phyloP scores from a whole-genome alignment of 345 rosid genomes.

The Draba incana region DNA sequence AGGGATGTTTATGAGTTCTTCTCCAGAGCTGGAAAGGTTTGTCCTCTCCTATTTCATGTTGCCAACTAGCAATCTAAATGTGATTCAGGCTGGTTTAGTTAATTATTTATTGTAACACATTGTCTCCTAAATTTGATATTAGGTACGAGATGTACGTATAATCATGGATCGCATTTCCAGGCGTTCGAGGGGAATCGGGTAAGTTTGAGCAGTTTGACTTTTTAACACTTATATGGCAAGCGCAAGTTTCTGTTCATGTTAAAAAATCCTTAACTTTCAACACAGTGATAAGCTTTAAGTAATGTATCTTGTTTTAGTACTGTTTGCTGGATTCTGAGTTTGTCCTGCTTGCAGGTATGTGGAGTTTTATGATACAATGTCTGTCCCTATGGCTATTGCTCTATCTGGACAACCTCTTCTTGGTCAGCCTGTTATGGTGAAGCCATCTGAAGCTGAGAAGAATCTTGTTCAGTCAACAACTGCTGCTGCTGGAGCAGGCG shows the following conservation, averaged over 20 bases:
- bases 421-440: slow-evolving; percentile 97
- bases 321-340: slow-evolving; percentile 30
- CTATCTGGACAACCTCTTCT: slow-evolving; percentile 97
- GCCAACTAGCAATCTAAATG: slow-evolving; percentile 26
- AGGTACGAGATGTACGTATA: slow-evolving; percentile 98
- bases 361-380: slow-evolving; percentile 97
- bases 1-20: slow-evolving; percentile 93
- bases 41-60: slow-evolving; percentile 34
- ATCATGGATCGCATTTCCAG: slow-evolving; percentile 98
- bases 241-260: slow-evolving; percentile 1
- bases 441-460: slow-evolving; percentile 99
- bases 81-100: slow-evolving; percentile 7
- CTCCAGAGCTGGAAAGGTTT: slow-evolving; percentile 97
- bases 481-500: slow-evolving; percentile 65
- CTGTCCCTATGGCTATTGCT: slow-evolving; percentile 99
- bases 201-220: slow-evolving; percentile 33
- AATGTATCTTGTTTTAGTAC: slow-evolving; percentile 19
- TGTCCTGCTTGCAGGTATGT: slow-evolving; percentile 63
- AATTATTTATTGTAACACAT: neutral
- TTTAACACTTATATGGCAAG: neutral
- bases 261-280: neutral
- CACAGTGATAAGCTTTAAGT: slow-evolving; percentile 13
- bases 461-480: slow-evolving; percentile 94
- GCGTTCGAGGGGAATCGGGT: slow-evolving; percentile 97
- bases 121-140: slow-evolving; percentile 34